These are phyloP conservation scores for Bryoglossum gracile DNA, from an alignment of 495 filamentous ascomycete genomes.

Conservation along the genomic window DNA sequence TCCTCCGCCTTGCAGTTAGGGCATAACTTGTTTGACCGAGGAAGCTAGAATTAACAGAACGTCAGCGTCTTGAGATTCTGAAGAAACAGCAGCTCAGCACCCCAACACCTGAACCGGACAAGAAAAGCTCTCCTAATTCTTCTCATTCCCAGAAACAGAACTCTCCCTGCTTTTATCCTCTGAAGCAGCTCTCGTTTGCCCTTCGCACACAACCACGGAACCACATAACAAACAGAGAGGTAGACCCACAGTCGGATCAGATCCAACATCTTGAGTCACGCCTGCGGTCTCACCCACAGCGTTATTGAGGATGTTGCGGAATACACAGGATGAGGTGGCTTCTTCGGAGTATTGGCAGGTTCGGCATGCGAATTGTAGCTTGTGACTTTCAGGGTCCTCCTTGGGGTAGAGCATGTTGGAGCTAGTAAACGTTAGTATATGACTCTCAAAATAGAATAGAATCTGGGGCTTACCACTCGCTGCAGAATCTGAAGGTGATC, in stretches of 20 bases:
- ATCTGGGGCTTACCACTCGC: conserved; percentile 63
- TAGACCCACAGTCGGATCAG: conserved; percentile 92
- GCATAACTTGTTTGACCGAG: conserved; percentile 73
- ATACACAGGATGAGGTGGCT: conserved; percentile 80
- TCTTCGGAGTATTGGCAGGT: conserved; percentile 85
- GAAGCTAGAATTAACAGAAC: conserved; percentile 56
- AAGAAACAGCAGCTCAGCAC: conserved; percentile 1
- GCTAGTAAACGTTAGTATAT: conserved; percentile 31
- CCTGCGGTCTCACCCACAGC: conserved; percentile 91
- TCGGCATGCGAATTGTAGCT: conserved; percentile 60
- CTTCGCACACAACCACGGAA: conserved; percentile 21
- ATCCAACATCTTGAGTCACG: conserved; percentile 92
- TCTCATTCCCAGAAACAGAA: not conserved
- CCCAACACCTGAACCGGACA: conserved; percentile 1
- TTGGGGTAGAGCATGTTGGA: conserved; percentile 97
- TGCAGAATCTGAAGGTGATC: conserved; percentile 93
- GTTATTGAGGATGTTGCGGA: conserved; percentile 82
- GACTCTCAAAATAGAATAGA: not conserved
- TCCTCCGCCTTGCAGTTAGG: conserved; percentile 77
- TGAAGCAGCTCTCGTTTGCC: not conserved
- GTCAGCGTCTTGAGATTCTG: conserved; percentile 39
- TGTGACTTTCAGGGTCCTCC: conserved; percentile 61
- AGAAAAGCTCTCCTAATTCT: not conserved
- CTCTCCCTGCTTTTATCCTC: not conserved
- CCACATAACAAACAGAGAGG: conserved; percentile 30